Evolutionary conservation across 2,329 filamentous ascomycete species (phyloP), one percentile per base, ranked within the genome.

Genomic region (Cladobotryum mycophilum): DNA sequence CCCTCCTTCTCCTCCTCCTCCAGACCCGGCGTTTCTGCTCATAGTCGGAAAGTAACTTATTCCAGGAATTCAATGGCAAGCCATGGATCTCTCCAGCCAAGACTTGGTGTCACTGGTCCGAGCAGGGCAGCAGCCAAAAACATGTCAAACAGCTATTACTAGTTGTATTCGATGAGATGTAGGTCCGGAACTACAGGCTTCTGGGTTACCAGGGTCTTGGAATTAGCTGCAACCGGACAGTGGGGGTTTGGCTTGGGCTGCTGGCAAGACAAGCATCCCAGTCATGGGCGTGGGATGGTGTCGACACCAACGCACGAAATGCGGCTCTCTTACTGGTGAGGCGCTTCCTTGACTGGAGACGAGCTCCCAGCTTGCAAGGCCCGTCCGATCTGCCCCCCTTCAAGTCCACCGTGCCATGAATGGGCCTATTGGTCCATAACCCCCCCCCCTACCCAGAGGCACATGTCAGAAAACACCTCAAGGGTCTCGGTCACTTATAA

Each of bases 381-480:
- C 51, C 53, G 59, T 45, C 57, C 61, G 56, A 55, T 61, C 57
- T 53, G 52, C 52, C 49, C 53, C 53, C 58, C 52, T 48, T 47
- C 51, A 6, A 30, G 9, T 7, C 9, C 25, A 11, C 25, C 25
- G 9, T 30, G 25, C 6, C 9, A 30, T 8, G 25, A 4, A 30
- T 30, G 25, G 25, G 25, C 25, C 38, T 18, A 48, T 52, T 40
- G 49, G 45, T 38, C 41, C 51, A 42, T 47, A 49, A 55, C 3
- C 3, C 20, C 20, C 20, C 3, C 20, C 20, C n/a, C n/a, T n/a
- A n/a, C n/a, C 20, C 20, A 20, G 20, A 20, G 20, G 53, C 61
- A 63, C 59, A 61, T 63, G 58, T 59, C 58, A 61, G 54, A 58
- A 57, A 59, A 52, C 53, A 56, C 41, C 54, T 47, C 51, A 20